These are phyloP conservation scores for Cyberlindnera subsufficiens DNA, from an alignment of 805 yeast species.

Conservation along the genomic window DNA sequence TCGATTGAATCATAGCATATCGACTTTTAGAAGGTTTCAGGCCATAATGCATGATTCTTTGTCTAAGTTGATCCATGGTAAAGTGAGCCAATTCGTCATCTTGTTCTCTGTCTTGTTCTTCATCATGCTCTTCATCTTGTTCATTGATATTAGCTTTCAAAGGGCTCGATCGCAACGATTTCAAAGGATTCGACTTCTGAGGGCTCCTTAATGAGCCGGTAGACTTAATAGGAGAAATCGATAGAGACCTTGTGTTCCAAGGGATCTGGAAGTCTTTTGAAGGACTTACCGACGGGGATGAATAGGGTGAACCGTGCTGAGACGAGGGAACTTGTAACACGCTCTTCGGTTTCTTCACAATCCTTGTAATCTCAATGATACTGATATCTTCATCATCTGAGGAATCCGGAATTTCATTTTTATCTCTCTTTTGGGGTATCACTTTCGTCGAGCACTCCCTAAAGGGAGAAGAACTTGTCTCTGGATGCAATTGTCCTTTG, in stretches of 20 bases:
- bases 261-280: no score
- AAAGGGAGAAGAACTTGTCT: slow-evolving; percentile 9
- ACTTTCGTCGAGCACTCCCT: slow-evolving; percentile 9
- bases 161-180: neutral
- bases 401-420: slow-evolving; percentile 12
- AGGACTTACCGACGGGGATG: neutral
- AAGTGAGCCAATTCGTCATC: slow-evolving; percentile 11
- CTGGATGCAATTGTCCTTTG: slow-evolving; percentile 10
- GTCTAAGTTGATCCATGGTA: slow-evolving; percentile 17
- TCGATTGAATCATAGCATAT: slow-evolving; percentile 15
- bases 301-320: slow-evolving; percentile 1
- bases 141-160: neutral
- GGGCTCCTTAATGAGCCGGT: no score
- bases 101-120: slow-evolving; percentile 6
- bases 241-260: no score
- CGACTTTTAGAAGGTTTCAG: slow-evolving; percentile 20
- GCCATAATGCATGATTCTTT: slow-evolving; percentile 20
- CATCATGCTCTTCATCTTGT: slow-evolving; percentile 9
- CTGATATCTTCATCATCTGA: slow-evolving; percentile 23
- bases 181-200: no score
- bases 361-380: slow-evolving; percentile 23
- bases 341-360: slow-evolving; percentile 13
- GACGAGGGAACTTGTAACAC: slow-evolving; percentile 21
- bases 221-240: no score
- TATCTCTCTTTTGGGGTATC: slow-evolving; percentile 9